phyloP scores from a whole-genome alignment of 768 basidiomycete species.

The Leccinum uliginosum region DNA sequence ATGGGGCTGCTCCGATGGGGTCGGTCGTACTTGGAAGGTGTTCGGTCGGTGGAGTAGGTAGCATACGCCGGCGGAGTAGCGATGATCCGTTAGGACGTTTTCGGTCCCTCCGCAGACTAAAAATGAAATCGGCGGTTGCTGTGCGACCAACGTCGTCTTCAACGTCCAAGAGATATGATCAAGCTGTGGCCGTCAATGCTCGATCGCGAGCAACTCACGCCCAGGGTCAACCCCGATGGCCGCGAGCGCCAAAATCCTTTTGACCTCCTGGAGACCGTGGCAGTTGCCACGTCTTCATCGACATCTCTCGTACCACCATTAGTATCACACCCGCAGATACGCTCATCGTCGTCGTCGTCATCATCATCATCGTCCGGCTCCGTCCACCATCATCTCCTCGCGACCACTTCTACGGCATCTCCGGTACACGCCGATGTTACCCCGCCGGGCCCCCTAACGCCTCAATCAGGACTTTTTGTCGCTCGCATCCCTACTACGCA shows the following conservation, averaged over 20 bases:
- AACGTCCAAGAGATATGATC: constrained; percentile 45
- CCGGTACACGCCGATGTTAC: constrained; percentile 33
- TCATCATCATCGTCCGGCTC: constrained; percentile 10
- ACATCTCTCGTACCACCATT: constrained; percentile 12
- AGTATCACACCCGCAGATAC: constrained; percentile 3
- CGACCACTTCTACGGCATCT: constrained; percentile 14
- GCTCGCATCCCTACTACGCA: constrained; percentile 51
- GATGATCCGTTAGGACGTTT: constrained; percentile 4
- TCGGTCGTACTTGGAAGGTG: constrained; percentile 26
- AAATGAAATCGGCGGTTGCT: constrained; percentile 6
- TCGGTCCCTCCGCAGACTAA: constrained; percentile 12
- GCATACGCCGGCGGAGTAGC: constrained; percentile 9
- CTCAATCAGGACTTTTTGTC: constrained; percentile 45
- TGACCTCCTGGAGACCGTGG: constrained; percentile 39
- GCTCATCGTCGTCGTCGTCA: constrained; percentile 12
- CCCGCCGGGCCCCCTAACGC: constrained; percentile 44
- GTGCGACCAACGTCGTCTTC: constrained; percentile 8
- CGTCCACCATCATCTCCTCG: constrained; percentile 31
- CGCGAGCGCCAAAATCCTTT: constrained; percentile 58
- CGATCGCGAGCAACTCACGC: constrained; percentile 52
- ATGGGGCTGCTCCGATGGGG: constrained; percentile 47
- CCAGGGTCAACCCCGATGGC: constrained; percentile 42
- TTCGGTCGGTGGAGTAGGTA: constrained; percentile 8
- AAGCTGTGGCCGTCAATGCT: constrained; percentile 59
- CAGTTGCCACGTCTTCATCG: constrained; percentile 21